Base-by-base conservation (phyloP, 2,329 filamentous ascomycete species). In the Talaromyces islandicus region DNA sequence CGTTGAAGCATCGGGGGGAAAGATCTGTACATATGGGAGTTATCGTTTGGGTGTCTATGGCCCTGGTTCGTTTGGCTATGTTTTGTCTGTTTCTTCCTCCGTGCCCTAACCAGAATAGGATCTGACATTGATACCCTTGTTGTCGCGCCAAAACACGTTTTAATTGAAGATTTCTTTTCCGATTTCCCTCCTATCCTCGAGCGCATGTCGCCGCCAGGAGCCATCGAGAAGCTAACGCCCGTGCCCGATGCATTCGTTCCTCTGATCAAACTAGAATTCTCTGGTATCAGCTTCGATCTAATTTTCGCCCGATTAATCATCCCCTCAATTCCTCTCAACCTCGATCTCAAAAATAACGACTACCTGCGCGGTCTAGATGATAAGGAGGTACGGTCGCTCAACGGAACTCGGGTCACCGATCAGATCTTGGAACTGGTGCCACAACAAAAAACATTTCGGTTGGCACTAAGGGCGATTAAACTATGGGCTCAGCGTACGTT, bases 41-140 rank as follows among this genome's bases (percentile, higher is more conserved):
- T 99, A 93, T 75, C 88, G 92, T 43, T 82, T 99, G 12, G 94
- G 94, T 62, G 94, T 97, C 25, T 96, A 90, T 74, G 92, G 92
- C 6, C 94, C 94, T 51, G 82, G 83, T 85, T 63, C 67, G 74
- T 70, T 38, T 21, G 41, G 41, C 53, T 29, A 48, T 9, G 25
- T 2, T 10, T 3, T 14, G 7, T 3, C 9, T 30, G 12, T 17
- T 19, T 29, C 38, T 12, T 24, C 19, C n/a, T 19, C 12, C 50
- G 38, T 24, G 17, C 50, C 35, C 17, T 57, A 59, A 38, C 21
- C 51, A n/a, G 61, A 54, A 46, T 52, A 85, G 92, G 92, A 56
- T 97, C 94, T 53, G 94, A 99, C 85, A 97, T 99, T 68, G 94
- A 99, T 78, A 97, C 94, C 1, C 85, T 99, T 56, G 87, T 97